Percentiles rank a stretch among this genome's conserved stretches.
Conservation (phyloP, 2,329 filamentous ascomycete species). For the Fusarium nisikadoi region DNA sequence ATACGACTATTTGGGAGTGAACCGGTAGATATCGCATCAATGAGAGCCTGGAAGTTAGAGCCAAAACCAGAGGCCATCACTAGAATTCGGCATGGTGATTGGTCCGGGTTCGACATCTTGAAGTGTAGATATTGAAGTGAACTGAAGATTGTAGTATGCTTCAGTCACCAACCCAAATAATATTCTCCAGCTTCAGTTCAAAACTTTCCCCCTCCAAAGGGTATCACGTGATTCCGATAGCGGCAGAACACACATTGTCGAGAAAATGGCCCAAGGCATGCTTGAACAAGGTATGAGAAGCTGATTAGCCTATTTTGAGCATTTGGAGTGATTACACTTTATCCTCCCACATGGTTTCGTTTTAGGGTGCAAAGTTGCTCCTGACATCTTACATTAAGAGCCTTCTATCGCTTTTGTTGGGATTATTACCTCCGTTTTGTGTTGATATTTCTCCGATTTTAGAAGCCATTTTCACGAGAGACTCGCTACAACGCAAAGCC, state of each 20-base stretch:
- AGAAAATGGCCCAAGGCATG: not conserved
- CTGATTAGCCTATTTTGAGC: not conserved
- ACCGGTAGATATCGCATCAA: slow-evolving; percentile 57
- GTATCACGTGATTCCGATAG: slow-evolving; percentile 27
- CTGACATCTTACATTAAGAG: too few species aligned
- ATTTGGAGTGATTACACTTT: not conserved
- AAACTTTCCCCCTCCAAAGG: slow-evolving; percentile 26
- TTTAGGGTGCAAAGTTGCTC: not conserved
- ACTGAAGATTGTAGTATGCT: not conserved
- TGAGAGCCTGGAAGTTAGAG: slow-evolving; percentile 82
- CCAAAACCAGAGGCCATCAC: slow-evolving; percentile 80
- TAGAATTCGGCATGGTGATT: slow-evolving; percentile 62
- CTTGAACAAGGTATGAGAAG: not conserved
- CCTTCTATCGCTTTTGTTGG: accelerated
- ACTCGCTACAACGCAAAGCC: too few species aligned
- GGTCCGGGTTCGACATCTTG: slow-evolving; percentile 21
- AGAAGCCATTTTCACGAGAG: too few species aligned
- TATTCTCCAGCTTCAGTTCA: not conserved
- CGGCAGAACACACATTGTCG: slow-evolving; percentile 5
- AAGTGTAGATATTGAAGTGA: not conserved
- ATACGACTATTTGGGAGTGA: slow-evolving; percentile 57
- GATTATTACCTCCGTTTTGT: accelerated
- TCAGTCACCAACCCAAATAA: not conserved
- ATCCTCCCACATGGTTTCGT: not conserved
- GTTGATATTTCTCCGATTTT: accelerated